Conservation (phyloP, 2,329 filamentous ascomycete species). For the Aureobasidium mangrovei region DNA sequence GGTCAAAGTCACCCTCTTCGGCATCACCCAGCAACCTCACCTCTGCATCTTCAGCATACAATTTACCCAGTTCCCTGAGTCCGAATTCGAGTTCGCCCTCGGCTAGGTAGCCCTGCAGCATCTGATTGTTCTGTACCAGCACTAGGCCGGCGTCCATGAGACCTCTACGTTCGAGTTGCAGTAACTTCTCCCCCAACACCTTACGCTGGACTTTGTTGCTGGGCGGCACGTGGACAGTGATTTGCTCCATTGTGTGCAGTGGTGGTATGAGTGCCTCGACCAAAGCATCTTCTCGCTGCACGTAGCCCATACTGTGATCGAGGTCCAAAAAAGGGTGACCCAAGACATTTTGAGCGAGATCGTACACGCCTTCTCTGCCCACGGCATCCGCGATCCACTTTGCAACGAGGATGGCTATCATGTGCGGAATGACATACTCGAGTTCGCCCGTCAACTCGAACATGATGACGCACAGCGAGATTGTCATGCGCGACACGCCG, state of each 20-base stretch:
- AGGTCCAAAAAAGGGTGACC: slow-evolving; percentile 51
- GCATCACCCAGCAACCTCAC: slow-evolving; percentile 33
- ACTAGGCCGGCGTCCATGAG: slow-evolving; percentile 51
- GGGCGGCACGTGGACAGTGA: slow-evolving; percentile 41
- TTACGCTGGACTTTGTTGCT: slow-evolving; percentile 36
- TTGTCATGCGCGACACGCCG: slow-evolving; percentile 51
- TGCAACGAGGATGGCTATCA: slow-evolving; percentile 51
- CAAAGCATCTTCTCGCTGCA: slow-evolving; percentile 31
- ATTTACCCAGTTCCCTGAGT: slow-evolving; percentile 29
- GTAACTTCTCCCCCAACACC: slow-evolving; percentile 39
- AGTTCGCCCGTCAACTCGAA: slow-evolving; percentile 53
- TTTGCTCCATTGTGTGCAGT: slow-evolving; percentile 46
- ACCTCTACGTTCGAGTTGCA: slow-evolving; percentile 39
- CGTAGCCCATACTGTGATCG: slow-evolving; percentile 39
- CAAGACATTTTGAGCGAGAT: slow-evolving; percentile 50
- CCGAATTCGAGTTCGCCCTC: slow-evolving; percentile 47
- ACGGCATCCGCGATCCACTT: slow-evolving; percentile 52
- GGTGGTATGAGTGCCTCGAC: slow-evolving; percentile 46
- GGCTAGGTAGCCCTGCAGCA: slow-evolving; percentile 48
- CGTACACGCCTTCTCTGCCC: slow-evolving; percentile 47
- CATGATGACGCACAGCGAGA: slow-evolving; percentile 52
- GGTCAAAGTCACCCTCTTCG: slow-evolving; percentile 32
- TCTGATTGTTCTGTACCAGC: slow-evolving; percentile 40
- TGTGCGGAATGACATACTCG: slow-evolving; percentile 49
- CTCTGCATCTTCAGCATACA: slow-evolving; percentile 27